Evolutionary conservation across 805 yeast species (phyloP), one percentile per base, ranked within the genome.

Genomic region (Schwanniomyces polymorphus): DNA sequence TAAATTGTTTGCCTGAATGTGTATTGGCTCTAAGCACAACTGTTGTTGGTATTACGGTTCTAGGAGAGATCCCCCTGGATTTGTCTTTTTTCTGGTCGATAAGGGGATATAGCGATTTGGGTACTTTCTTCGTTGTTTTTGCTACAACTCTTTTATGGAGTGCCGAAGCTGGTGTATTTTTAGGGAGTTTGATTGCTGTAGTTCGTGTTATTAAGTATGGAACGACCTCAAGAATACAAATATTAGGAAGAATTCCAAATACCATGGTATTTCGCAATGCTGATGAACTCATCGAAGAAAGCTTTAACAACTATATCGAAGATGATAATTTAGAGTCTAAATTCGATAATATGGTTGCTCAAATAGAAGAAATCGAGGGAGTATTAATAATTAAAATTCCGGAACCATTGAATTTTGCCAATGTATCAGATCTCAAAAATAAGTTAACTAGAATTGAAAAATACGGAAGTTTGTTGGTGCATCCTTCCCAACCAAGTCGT

Each of bases 321-420:
- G 53, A 50, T 44, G 47, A 33, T 27, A 17, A 6, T 21, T 43
- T 27, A 25, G 44, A 43, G n/a, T 34, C 33, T 10, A 26, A 27
- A 11, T 55, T 48, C 38, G 46, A 46, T n/a, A 47, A 53, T 28
- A 53, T 60, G 29, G 58, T 69, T 16, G 64, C 65, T 16, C 64
- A 67, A 58, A 58, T 67, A 59, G 60, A 76, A 55, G 78, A 72
- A 34, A 71, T 86, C 42, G 88, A 85, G 53, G 91, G 90, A 0
- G 86, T 91, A 46, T 70, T 91, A 29, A 81, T 90, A 26, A 86
- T 91, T 31, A 86, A 85, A 52, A 80, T 91, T 38, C 91, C 97
- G 0, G 97, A 91, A 59, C 96, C 97, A 1, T 71, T 91, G 49
- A 88, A 91, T 5, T 91, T 91, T 65, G 89, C 96, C 34, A 91